phyloP scores from a whole-genome alignment of 768 basidiomycete genomes.

The Omphalotus guepiniiformis region DNA sequence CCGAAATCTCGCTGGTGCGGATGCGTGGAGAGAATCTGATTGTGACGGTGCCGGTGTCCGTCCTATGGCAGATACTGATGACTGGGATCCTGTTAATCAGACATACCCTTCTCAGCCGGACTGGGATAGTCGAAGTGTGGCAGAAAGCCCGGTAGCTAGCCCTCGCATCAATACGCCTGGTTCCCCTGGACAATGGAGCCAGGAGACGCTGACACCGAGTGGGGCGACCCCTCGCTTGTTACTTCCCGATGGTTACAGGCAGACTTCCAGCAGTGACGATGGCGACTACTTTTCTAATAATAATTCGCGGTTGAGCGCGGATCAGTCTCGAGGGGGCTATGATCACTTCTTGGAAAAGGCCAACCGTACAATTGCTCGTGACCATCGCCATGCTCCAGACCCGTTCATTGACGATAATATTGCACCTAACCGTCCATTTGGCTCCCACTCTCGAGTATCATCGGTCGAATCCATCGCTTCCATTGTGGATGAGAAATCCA shows the following conservation, averaged over 20 bases:
- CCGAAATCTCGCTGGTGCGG: slow-evolving; percentile 59
- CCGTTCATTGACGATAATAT: slow-evolving; percentile 71
- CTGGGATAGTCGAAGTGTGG: slow-evolving; percentile 8
- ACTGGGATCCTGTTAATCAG: slow-evolving; percentile 74
- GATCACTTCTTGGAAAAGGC: slow-evolving; percentile 82
- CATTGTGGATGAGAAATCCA: slow-evolving; percentile 86
- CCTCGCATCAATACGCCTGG: neutral
- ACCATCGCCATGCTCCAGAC: slow-evolving; percentile 75
- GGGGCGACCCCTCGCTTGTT: slow-evolving; percentile 24
- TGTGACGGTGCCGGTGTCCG: slow-evolving; percentile 45
- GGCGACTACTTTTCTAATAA: slow-evolving; percentile 14
- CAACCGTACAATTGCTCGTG: slow-evolving; percentile 77
- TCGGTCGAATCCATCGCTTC: slow-evolving; percentile 91
- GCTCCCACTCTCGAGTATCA: slow-evolving; percentile 70
- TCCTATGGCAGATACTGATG: slow-evolving; percentile 62
- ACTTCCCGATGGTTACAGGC: slow-evolving; percentile 19
- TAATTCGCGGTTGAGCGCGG: slow-evolving; percentile 13
- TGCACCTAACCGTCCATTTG: slow-evolving; percentile 72
- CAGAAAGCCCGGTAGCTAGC: slow-evolving; percentile 11
- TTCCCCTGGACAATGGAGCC: slow-evolving; percentile 4
- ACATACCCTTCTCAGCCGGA: slow-evolving; percentile 24
- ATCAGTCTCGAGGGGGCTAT: slow-evolving; percentile 44
- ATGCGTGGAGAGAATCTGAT: slow-evolving; percentile 78
- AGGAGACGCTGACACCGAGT: slow-evolving; percentile 1
- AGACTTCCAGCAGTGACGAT: slow-evolving; percentile 3